A percentile compares a stretch with the other conserved stretches of the same genome.
Evolutionary conservation across 2,329 filamentous ascomycete species (phyloP).

Genomic region (Pezicula neosporulosa): DNA sequence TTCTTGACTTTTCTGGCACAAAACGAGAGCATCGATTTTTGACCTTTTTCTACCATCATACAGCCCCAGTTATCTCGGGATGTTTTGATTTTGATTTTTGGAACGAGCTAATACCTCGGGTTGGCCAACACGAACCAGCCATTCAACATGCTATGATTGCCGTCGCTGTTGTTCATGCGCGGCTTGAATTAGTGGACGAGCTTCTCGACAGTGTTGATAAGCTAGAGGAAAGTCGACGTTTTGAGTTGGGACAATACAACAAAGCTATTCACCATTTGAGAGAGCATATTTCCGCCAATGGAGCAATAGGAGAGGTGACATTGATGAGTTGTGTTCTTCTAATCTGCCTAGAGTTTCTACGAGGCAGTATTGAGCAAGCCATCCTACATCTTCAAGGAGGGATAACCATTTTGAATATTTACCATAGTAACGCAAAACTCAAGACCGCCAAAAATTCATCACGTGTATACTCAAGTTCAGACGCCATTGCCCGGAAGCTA

Average conservation of each 20-base stretch:
- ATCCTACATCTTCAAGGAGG: background rate
- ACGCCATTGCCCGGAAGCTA: background rate
- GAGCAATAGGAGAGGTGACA: background rate
- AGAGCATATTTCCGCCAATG: constrained; percentile 1
- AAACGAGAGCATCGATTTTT: constrained; percentile 5
- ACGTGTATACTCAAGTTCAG: background rate
- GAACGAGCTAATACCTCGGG: constrained; percentile 40
- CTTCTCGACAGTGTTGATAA: background rate
- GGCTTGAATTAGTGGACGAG: background rate
- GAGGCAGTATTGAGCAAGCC: background rate
- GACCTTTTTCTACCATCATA: constrained; percentile 36
- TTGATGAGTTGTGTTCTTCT: background rate
- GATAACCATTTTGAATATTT: background rate
- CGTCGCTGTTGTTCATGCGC: constrained; percentile 41
- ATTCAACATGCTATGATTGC: constrained; percentile 47
- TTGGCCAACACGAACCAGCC: constrained; percentile 40
- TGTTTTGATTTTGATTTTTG: constrained; percentile 41
- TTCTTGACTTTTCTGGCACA: background rate
- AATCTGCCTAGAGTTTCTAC: background rate
- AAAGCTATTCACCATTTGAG: background rate
- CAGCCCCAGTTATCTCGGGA: constrained; percentile 37
- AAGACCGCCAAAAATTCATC: background rate
- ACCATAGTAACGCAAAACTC: background rate
- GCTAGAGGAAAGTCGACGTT: constrained; percentile 3
- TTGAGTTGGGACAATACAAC: background rate